Percentiles rank a stretch among this genome's conserved stretches.
phyloP scores from a whole-genome alignment of 805 yeast species.

The Teunomyces gatunensis region DNA sequence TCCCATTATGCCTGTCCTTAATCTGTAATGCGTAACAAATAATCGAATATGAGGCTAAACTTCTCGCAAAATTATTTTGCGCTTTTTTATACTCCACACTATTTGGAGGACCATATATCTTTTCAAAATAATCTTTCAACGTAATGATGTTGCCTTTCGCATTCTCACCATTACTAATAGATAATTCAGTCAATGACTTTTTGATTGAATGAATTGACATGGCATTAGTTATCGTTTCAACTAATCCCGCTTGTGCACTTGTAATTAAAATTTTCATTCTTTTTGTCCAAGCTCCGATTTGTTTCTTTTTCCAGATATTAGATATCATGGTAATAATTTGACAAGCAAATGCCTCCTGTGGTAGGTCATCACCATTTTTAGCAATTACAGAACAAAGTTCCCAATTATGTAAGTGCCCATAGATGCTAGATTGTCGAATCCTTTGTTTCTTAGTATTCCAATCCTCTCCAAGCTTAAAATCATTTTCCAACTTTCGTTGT shows the following conservation, averaged over 20 bases:
- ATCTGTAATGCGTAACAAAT: conserved; percentile 88
- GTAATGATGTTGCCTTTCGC: conserved; percentile 70
- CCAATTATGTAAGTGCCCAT: conserved; percentile 90
- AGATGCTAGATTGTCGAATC: conserved; percentile 72
- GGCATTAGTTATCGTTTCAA: conserved; percentile 95
- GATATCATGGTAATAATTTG: conserved; percentile 88
- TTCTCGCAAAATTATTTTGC: conserved; percentile 78
- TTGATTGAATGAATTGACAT: conserved; percentile 91
- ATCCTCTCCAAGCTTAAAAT: conserved; percentile 89
- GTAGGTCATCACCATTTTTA: conserved; percentile 91
- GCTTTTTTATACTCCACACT: conserved; percentile 64
- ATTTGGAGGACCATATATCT: conserved; percentile 67
- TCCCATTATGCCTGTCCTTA: conserved; percentile 96
- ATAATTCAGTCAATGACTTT: conserved; percentile 79
- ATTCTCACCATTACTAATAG: conserved; percentile 64
- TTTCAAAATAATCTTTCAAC: conserved; percentile 72
- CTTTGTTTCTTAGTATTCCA: conserved; percentile 83
- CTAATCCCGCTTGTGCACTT: conserved; percentile 85
- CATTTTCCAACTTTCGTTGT: conserved; percentile 88
- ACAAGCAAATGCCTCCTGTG: conserved; percentile 98
- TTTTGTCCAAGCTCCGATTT: conserved; percentile 84
- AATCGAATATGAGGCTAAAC: conserved; percentile 89
- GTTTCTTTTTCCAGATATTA: conserved; percentile 71
- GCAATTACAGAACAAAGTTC: conserved; percentile 93
- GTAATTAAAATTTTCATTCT: conserved; percentile 90